Percentiles rank a stretch among this genome's conserved stretches.
Conservation (phyloP, 2,329 filamentous ascomycete genomes). For the Penicillium digitatum region DNA sequence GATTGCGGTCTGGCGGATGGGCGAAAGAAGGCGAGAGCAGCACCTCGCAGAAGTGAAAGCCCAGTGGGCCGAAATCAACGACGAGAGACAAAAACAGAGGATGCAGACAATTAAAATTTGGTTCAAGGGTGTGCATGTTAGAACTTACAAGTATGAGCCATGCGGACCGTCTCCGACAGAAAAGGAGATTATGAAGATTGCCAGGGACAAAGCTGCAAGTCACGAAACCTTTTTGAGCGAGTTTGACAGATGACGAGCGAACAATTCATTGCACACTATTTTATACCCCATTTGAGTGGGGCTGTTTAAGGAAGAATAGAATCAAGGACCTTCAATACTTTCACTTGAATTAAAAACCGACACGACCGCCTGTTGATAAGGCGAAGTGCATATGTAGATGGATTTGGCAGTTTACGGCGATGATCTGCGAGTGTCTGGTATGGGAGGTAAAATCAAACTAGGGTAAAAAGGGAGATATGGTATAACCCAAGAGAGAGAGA, state of each 20-base stretch:
- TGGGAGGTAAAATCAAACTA: not conserved
- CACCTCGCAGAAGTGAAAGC: constrained; percentile 7
- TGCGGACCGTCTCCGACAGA: not conserved
- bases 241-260: not conserved
- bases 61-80: constrained; percentile 18
- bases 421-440: not conserved
- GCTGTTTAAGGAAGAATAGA: not conserved
- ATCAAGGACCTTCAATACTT: not conserved
- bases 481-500: not conserved
- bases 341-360: not conserved
- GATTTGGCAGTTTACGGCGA: not conserved
- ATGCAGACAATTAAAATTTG: constrained; percentile 1
- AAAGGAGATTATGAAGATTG: not conserved
- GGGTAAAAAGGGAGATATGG: not conserved
- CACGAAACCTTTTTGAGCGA: not conserved
- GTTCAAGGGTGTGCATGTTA: not conserved
- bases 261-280: not conserved
- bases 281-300: not conserved
- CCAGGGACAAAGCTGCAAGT: not conserved
- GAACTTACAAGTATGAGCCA: not conserved
- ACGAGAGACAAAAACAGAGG: constrained; percentile 16
- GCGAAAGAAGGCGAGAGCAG: not conserved
- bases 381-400: not conserved
- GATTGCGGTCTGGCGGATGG: not conserved
- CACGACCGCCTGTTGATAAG: not conserved